Percentiles rank a stretch among this genome's conserved stretches.
These are phyloP conservation scores for Monilinia vaccinii-corymbosi DNA, from an alignment of 2,329 filamentous ascomycete genomes.

Conservation along the genomic window DNA sequence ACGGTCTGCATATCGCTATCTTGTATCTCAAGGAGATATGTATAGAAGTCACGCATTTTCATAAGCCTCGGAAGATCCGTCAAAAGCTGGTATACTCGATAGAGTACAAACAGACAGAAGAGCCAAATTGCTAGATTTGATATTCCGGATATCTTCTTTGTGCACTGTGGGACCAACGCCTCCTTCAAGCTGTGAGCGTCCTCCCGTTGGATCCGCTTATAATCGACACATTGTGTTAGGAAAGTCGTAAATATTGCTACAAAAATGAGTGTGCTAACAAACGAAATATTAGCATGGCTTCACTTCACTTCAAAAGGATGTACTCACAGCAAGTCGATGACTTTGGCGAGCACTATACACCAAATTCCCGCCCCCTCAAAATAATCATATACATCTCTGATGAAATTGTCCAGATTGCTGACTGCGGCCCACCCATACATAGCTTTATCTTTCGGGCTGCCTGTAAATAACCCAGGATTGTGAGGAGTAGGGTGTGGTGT, in stretches of 20 bases:
- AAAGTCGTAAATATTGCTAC: conserved; percentile 61
- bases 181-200: conserved; percentile 37
- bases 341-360: conserved; percentile 52
- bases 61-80: conserved; percentile 50
- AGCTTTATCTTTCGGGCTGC: conserved; percentile 55
- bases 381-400: conserved; percentile 61
- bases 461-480: conserved; percentile 37
- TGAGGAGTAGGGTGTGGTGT: conserved; percentile 36
- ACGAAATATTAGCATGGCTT: conserved; percentile 10
- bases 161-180: conserved; percentile 54
- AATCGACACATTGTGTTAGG: conserved; percentile 60
- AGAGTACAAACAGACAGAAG: conserved; percentile 56
- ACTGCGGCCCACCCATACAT: conserved; percentile 69
- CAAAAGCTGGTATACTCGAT: conserved; percentile 47
- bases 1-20: conserved; percentile 66
- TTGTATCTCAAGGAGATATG: conserved; percentile 56
- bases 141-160: conserved; percentile 32
- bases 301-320: neutral
- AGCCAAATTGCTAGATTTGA: conserved; percentile 43
- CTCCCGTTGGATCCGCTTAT: conserved; percentile 41
- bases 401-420: conserved; percentile 59
- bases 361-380: conserved; percentile 59
- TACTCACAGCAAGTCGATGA: conserved; percentile 48
- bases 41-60: conserved; percentile 61
- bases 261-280: conserved; percentile 51